Evolutionary conservation across 2,329 filamentous ascomycete species (phyloP).

Genomic region (Pseudogymnoascus pannorum): DNA sequence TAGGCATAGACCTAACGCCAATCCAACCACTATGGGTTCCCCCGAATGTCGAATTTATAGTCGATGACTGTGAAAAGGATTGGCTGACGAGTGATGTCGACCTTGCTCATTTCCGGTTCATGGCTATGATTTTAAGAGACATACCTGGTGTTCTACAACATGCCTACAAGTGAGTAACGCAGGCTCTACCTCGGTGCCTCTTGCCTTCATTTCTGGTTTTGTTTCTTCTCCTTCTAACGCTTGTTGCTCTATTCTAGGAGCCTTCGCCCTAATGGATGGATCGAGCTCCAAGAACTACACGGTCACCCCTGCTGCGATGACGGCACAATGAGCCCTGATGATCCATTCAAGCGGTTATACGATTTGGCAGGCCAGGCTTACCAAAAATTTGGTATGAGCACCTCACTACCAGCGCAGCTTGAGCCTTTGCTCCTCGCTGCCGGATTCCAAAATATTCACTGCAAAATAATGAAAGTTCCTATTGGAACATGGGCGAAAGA

Average conservation of each 20-base stretch:
- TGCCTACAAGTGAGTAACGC: neutral
- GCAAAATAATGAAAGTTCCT: constrained; percentile 47
- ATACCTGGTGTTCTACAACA: neutral
- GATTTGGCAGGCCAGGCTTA: constrained; percentile 18
- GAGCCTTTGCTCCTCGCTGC: constrained; percentile 32
- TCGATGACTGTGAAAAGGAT: constrained; percentile 2
- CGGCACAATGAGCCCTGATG: constrained; percentile 19
- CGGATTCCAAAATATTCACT: constrained; percentile 48
- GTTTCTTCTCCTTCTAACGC: neutral
- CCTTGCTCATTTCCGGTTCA: neutral
- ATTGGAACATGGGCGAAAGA: constrained; percentile 46
- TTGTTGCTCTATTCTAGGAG: neutral
- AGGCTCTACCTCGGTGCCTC: neutral
- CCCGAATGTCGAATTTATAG: constrained; percentile 8
- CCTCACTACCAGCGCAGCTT: constrained; percentile 21
- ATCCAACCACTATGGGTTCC: constrained; percentile 3
- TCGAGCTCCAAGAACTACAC: constrained; percentile 3
- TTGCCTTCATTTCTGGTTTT: neutral
- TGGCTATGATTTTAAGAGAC: neutral
- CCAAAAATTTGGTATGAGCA: constrained; percentile 17
- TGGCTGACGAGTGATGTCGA: neutral
- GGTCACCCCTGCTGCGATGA: neutral
- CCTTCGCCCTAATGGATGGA: neutral
- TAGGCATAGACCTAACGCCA: neutral
- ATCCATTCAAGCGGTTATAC: constrained; percentile 22